Percentiles rank a stretch among this genome's conserved stretches.
Conservation (phyloP, 2,329 filamentous ascomycete genomes). For the Ilyonectria robusta region DNA sequence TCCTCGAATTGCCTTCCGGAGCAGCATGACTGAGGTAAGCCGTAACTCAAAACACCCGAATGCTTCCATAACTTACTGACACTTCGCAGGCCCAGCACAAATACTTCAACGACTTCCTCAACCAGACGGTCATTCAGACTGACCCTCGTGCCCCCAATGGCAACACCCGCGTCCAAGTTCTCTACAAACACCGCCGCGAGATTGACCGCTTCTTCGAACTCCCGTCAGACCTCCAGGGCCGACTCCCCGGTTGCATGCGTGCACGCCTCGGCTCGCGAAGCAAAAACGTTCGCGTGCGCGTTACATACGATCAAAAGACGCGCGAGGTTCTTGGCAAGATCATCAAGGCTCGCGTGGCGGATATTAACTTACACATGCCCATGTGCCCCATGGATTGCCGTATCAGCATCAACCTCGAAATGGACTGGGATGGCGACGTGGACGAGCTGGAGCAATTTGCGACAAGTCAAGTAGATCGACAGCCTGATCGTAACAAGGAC, state of each 20-base stretch:
- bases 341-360: constrained; percentile 89
- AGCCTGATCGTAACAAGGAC: constrained; percentile 84
- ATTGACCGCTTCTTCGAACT: constrained; percentile 88
- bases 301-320: constrained; percentile 83
- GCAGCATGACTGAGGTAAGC: constrained; percentile 89
- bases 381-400: constrained; percentile 87
- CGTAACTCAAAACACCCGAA: not conserved
- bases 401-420: constrained; percentile 95
- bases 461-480: constrained; percentile 55
- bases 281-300: constrained; percentile 65
- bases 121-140: constrained; percentile 74
- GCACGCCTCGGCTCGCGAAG: constrained; percentile 67
- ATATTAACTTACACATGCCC: constrained; percentile 90
- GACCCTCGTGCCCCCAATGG: constrained; percentile 66
- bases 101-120: constrained; percentile 87
- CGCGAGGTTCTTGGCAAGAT: constrained; percentile 83
- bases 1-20: constrained; percentile 79
- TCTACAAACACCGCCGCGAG: constrained; percentile 87
- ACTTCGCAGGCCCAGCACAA: constrained; percentile 79
- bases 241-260: constrained; percentile 75
- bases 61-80: constrained; percentile 42
- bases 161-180: constrained; percentile 71
- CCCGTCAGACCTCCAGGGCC: constrained; percentile 68
- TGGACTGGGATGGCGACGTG: constrained; percentile 82
- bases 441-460: constrained; percentile 65